A percentile compares a stretch with the other conserved stretches of the same genome.
These are phyloP conservation scores for Didymella pinodella DNA, from an alignment of 2,329 filamentous ascomycete species.

Conservation along the genomic window DNA sequence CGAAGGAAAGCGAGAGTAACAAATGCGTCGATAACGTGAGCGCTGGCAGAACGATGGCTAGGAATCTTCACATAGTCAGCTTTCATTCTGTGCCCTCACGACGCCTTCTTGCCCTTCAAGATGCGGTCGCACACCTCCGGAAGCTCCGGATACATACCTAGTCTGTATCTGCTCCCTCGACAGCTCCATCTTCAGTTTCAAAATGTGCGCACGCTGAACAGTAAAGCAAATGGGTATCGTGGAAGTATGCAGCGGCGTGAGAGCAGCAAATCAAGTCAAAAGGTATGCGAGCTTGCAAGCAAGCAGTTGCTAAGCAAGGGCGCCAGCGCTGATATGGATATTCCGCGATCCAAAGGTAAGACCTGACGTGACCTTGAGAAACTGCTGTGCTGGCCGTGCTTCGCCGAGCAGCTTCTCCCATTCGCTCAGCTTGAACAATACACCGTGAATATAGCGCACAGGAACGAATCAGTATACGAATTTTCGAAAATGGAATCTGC, in stretches of 20 bases:
- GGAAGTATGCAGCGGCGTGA: not conserved
- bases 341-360: slow-evolving; percentile 15
- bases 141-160: slow-evolving; percentile 15
- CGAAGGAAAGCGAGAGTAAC: slow-evolving; percentile 36
- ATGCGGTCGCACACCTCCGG: slow-evolving; percentile 1
- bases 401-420: slow-evolving; percentile 7
- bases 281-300: not conserved
- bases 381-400: slow-evolving; percentile 13
- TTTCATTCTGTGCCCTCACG: too few relatives aligned
- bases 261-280: not conserved
- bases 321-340: slow-evolving; percentile 12
- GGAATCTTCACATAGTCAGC: slow-evolving; percentile 30
- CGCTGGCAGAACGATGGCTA: slow-evolving; percentile 39
- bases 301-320: slow-evolving; percentile 15
- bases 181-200: slow-evolving; percentile 13
- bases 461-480: slow-evolving; percentile 2
- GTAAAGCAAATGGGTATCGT: slow-evolving; percentile 7
- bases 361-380: slow-evolving; percentile 18
- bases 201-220: slow-evolving; percentile 5
- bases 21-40: slow-evolving; percentile 40
- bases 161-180: slow-evolving; percentile 20
- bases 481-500: not conserved
- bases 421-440: not conserved
- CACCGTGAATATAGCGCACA: not conserved
- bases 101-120: not conserved